phyloP scores from a whole-genome alignment of 306 rosid species.

The Pachyrhizus erosus region DNA sequence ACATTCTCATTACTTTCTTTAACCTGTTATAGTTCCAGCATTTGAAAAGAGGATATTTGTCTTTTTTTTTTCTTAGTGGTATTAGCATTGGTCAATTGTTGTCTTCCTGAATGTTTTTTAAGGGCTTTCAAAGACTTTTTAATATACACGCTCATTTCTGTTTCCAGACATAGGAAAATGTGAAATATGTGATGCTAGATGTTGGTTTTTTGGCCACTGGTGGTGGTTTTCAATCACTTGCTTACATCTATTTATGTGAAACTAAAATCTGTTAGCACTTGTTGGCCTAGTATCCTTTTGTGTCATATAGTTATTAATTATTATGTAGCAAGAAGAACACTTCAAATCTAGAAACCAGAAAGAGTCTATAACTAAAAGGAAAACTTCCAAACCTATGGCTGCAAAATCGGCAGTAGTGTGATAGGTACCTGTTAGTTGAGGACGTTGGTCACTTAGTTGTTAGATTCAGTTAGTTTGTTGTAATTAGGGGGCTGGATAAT shows the following conservation, averaged over 20 bases:
- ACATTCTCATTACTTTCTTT: background rate
- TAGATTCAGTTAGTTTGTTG: too few species aligned
- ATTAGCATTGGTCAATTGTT: background rate
- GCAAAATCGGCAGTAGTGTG: background rate
- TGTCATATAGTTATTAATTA: background rate
- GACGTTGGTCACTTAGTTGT: too few species aligned
- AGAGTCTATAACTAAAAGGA: background rate
- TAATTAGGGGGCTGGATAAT: too few species aligned
- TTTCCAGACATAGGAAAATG: background rate
- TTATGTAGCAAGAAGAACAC: background rate
- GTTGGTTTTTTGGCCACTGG: background rate
- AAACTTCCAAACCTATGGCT: background rate
- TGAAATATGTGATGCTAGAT: constrained; percentile 6
- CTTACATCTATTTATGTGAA: background rate
- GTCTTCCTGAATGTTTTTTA: background rate
- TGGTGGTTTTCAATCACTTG: background rate
- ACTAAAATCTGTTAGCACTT: background rate
- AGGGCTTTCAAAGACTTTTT: background rate
- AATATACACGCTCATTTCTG: background rate
- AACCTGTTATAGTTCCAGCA: background rate
- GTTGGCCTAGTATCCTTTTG: background rate
- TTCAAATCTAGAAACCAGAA: background rate
- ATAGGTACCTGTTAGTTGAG: too few species aligned
- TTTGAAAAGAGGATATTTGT: constrained; percentile 11
- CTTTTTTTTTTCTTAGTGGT: background rate